A percentile compares a stretch with the other conserved stretches of the same genome.
Conservation (phyloP, 306 rosid genomes). For the Glycine latifolia region DNA sequence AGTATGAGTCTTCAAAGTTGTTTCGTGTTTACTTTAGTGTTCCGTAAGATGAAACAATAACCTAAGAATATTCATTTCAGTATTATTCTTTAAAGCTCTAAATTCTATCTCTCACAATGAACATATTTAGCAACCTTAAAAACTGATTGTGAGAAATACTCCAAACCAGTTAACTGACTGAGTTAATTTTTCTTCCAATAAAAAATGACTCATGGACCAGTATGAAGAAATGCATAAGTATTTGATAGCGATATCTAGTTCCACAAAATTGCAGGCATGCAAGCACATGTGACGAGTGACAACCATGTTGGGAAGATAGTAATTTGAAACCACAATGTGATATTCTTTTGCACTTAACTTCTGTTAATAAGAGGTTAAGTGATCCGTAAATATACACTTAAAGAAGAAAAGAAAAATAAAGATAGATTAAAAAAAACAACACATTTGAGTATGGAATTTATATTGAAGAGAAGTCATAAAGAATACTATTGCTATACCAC, state of each 20-base stretch:
- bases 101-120: neutral
- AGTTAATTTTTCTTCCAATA: neutral
- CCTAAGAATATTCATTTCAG: constrained; percentile 15
- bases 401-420: neutral
- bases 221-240: neutral
- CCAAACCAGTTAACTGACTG: neutral
- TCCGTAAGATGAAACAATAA: constrained; percentile 27
- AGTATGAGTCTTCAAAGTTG: constrained; percentile 10
- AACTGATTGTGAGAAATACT: neutral
- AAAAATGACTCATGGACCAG: constrained; percentile 19
- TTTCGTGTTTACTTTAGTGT: constrained; percentile 34
- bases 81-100: constrained; percentile 29
- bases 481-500: neutral
- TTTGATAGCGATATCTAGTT: constrained; percentile 26
- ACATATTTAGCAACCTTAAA: neutral
- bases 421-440: neutral
- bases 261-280: constrained; percentile 14
- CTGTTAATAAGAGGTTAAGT: neutral
- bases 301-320: constrained; percentile 27
- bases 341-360: constrained; percentile 2
- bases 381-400: constrained; percentile 12
- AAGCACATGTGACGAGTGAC: constrained; percentile 5
- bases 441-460: constrained; percentile 23
- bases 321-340: constrained; percentile 24
- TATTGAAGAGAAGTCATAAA: constrained; percentile 12